Conservation (phyloP, 2,329 filamentous ascomycete species). For the Aspergillus sp. region DNA sequence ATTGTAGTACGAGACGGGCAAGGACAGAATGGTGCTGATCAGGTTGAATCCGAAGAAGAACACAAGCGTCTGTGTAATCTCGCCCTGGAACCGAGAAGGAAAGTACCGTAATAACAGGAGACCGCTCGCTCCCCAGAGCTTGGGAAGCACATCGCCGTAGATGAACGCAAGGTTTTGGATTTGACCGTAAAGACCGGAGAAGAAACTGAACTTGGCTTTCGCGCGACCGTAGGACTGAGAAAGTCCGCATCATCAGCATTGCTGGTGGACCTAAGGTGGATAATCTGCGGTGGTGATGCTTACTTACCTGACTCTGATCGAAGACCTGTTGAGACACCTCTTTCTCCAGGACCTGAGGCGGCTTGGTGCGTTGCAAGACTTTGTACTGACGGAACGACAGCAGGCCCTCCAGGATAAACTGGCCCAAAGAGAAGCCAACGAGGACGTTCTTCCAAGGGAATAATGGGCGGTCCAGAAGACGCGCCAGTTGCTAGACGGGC, state of each 20-base stretch:
- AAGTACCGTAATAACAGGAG: conserved; percentile 69
- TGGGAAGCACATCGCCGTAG: conserved; percentile 85
- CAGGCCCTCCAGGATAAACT: conserved; percentile 87
- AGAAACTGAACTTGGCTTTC: conserved; percentile 85
- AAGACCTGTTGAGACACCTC: conserved; percentile 89
- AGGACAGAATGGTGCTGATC: conserved; percentile 72
- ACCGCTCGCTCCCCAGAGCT: conserved; percentile 83
- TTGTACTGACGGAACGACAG: conserved; percentile 87
- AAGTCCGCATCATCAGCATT: background rate
- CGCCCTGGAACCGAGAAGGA: conserved; percentile 77
- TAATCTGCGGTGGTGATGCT: conserved; percentile 7
- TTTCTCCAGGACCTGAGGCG: conserved; percentile 81
- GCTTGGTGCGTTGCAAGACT: conserved; percentile 73
- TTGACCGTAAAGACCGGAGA: conserved; percentile 79
- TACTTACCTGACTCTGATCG: conserved; percentile 80
- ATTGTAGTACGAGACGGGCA: conserved; percentile 85
- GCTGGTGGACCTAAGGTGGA: background rate
- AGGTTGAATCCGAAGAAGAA: conserved; percentile 87
- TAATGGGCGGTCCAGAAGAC: conserved; percentile 81
- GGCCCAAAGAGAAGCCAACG: conserved; percentile 86
- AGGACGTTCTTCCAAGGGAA: conserved; percentile 99
- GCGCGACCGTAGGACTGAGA: conserved; percentile 83
- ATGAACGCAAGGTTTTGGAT: conserved; percentile 86
- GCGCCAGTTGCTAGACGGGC: conserved; percentile 62
- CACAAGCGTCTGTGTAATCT: conserved; percentile 88